Base-by-base conservation (phyloP, 371 early-diverging fungal species). In the Mortierella sp. region DNA sequence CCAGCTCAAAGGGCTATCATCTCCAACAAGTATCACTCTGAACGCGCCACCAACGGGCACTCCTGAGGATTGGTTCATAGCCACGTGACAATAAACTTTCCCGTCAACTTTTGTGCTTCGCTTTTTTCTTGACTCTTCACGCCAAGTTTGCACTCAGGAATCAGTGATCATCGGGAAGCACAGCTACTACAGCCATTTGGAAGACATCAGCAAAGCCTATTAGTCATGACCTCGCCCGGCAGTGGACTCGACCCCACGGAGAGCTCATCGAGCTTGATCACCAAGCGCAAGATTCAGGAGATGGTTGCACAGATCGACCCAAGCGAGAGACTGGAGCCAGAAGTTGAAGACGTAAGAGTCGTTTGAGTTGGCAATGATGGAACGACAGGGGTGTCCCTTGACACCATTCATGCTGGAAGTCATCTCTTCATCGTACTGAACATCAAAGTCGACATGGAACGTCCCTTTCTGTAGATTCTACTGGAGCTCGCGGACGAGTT, bases 401-500 rank as follows among this genome's bases (percentile, higher is more conserved):
- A 7, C 34, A 4, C 4, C 34, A 7, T 34, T 34, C 4, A 34
- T 4, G 34, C 34, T 34, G n/a, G n/a, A n/a, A n/a, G n/a, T n/a
- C n/a, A n/a, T n/a, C 10, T 34, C 34, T 34, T 34, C 7, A 10
- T 34, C 34, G 10, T 19, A 55, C 37, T 39, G 12, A 31, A 16
- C 22, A 34, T 22, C n/a, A n/a, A n/a, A n/a, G n/a, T n/a, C n/a
- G n/a, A n/a, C n/a, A n/a, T n/a, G n/a, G n/a, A 31, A 28, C n/a
- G 31, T 31, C n/a, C 10, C 10, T 13, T 40, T 22, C 8, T 65
- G 91, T 69, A 93, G 95, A 86, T 92, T 54, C 67, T 94, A 16
- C 82, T 96, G 67, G 94, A 94, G 61, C 85, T 96, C 41, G 96
- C 96, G 0, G 95, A 96, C 76, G 94, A 96, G 63, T 96, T 97